phyloP scores from a whole-genome alignment of 345 rosid species.

The Aquilaria yunnanensis region DNA sequence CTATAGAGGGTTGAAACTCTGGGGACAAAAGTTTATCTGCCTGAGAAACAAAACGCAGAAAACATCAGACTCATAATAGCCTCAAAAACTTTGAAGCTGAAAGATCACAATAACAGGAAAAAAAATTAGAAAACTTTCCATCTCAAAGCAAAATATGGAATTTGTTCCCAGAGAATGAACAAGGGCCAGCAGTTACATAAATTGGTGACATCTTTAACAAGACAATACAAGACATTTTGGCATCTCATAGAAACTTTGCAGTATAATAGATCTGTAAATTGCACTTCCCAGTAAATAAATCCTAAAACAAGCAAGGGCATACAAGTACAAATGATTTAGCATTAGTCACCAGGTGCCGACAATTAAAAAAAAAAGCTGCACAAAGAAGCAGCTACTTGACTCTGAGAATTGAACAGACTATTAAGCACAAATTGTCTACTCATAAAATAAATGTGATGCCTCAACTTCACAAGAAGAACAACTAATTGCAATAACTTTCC shows the following conservation, averaged over 20 bases:
- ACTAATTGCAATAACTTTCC: neutral
- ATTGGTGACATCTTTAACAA: too few relatives aligned
- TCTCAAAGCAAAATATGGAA: neutral
- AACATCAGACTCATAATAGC: conserved; percentile 30
- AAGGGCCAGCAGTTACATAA: too few relatives aligned
- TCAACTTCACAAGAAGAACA: neutral
- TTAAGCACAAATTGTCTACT: too few relatives aligned
- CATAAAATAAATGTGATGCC: neutral
- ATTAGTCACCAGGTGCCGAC: neutral
- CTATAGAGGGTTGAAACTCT: conserved; percentile 95
- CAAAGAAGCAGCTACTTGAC: too few relatives aligned
- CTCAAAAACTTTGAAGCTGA: too few relatives aligned
- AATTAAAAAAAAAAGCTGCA: too few relatives aligned
- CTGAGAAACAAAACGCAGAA: conserved; percentile 33
- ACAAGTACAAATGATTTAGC: neutral
- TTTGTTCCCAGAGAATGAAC: too few relatives aligned
- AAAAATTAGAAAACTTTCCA: neutral
- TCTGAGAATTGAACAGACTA: too few relatives aligned
- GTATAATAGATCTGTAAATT: neutral
- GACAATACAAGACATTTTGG: too few relatives aligned
- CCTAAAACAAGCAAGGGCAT: neutral
- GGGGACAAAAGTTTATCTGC: conserved; percentile 98
- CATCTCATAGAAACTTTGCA: neutral
- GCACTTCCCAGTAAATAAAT: neutral
- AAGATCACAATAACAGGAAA: neutral